Base-by-base conservation (phyloP, 73 alveolate genomes). In the Paramecium sonneborni region DNA sequence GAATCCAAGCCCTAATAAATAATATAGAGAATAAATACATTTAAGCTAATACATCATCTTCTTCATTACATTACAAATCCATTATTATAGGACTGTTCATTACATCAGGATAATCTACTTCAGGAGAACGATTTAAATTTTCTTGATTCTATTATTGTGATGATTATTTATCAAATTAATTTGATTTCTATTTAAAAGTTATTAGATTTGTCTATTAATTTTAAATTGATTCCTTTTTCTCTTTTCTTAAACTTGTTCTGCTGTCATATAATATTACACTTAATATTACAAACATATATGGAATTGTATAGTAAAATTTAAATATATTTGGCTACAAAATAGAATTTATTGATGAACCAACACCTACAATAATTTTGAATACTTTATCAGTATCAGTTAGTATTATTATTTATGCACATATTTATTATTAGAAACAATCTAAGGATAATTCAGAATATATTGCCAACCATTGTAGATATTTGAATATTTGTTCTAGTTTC, bases 1-100 rank as follows among this genome's bases (percentile, higher is more conserved):
- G 90, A 0, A 79, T 79, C 90, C 90, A 79, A 24, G 90, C 90
- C 90, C 87, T 74, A 34, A 74, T 9, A 9, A 28, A 34, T 74
- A 0, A 35, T 34, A 12, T 37, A 32, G n/a, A n/a, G n/a, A 72
- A 7, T 15, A 52, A 52, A 30, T 30, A 62, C 84, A 72, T 72
- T 35, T 72, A 72, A n/a, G 86, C 55, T 11, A 72, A 32, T 3
- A 72, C 44, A 72, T 72, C 86, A 37, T 72, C 86, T 21, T 72
- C 55, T 35, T 72, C 57, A 38, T 38, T 72, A 18, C 86, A 35
- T 35, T 72, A 35, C 12, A 72, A 32, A 34, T 72, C 86, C 58
- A 38, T 32, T 5, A 72, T 21, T 0, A 72, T 72, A 14, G 55
- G 57, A 38, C 57, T 72, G 14, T 38, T 72, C 38, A 11, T 2